Evolutionary conservation across 1,139 yeast species (phyloP).

Genomic region (Candida tunisiensis): DNA sequence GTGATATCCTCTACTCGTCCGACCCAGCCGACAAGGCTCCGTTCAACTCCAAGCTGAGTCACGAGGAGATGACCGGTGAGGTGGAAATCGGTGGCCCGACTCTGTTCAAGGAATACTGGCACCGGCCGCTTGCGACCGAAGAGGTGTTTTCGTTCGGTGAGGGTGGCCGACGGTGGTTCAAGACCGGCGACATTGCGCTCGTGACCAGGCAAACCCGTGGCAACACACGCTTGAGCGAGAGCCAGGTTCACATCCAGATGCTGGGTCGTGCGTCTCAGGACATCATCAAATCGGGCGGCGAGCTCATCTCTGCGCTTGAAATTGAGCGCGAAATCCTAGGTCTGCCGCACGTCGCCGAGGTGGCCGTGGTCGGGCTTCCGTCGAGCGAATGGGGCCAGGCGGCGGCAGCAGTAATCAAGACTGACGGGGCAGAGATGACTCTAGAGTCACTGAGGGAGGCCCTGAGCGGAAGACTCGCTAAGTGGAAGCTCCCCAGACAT

Average conservation of each 20-base stretch:
- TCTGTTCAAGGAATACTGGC: conserved; percentile 18
- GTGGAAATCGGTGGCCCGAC: conserved; percentile 18
- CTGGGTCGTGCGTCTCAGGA: conserved; percentile 23
- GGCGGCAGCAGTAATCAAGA: conserved; percentile 16
- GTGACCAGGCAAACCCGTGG: no score
- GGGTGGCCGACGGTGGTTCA: conserved; percentile 15
- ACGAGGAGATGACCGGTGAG: conserved; percentile 13
- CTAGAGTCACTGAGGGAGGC: conserved; percentile 11
- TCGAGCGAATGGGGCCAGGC: conserved; percentile 13
- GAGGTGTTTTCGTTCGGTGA: conserved; percentile 12
- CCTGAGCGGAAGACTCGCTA: conserved; percentile 12
- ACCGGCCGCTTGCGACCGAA: conserved; percentile 17
- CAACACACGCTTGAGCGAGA: no score
- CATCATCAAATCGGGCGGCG: conserved; percentile 21
- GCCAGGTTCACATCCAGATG: conserved; percentile 14
- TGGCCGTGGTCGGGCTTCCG: conserved; percentile 20
- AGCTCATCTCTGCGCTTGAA: conserved; percentile 20
- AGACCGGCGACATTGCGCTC: conserved; percentile 22
- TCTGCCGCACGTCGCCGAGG: conserved; percentile 14
- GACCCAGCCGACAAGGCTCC: conserved; percentile 5
- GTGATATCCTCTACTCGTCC: conserved; percentile 9
- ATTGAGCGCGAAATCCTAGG: conserved; percentile 21
- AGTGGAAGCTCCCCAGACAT: conserved; percentile 16
- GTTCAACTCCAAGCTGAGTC: conserved; percentile 8
- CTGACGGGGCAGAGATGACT: conserved; percentile 3